Base-by-base conservation (phyloP, 1,284 basidiomycete genomes). In the Ustilago lituana region DNA sequence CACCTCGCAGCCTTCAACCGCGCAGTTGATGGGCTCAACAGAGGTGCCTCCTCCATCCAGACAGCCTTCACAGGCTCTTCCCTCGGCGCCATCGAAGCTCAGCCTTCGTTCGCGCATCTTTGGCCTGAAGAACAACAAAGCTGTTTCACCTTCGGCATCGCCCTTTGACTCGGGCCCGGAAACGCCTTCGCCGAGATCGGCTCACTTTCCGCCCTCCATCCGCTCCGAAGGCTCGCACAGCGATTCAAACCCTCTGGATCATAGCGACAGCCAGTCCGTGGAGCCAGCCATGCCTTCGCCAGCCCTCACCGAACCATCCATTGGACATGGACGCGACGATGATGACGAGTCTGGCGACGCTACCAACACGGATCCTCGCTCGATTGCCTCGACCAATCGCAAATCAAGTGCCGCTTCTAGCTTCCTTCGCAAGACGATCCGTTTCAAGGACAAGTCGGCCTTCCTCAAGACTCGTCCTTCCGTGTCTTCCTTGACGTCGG, bases 91-190 rank as follows among this genome's bases (percentile, higher is more conserved):
- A 2, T 46, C 68, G 17, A 72, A 67, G 27, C 41, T 43, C 27
- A 63, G 69, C 48, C 56, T 72, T 6, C 55, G 64, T 19, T 50
- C 59, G 2, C 50, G 69, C 38, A 53, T 72, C 24, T 72, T 72
- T 20, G 69, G 69, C n/a, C 20, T 49, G 32, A 72, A 62, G 31
- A 23, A 38, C 10, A n/a, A 36, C 22, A 61, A 62, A 23, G 32
- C 14, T 11, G 52, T 50, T 11, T 52, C 61, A 31, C 40, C 48
- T 6, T 48, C 61, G 9, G 23, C 53, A 0, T 52, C 61, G 10
- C 50, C 61, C 12, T 24, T 50, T 14, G 57, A 57, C 12, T 57
- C 57, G 32, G 53, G 47, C 19, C 52, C 48, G 22, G 49, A 64
- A 8, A 57, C 50, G 10, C 49, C 61, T 8, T 64, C 66, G 15